A percentile compares a stretch with the other conserved stretches of the same genome.
Conservation (phyloP, 78 protist genomes). For the Dictyostelium intermedium region DNA sequence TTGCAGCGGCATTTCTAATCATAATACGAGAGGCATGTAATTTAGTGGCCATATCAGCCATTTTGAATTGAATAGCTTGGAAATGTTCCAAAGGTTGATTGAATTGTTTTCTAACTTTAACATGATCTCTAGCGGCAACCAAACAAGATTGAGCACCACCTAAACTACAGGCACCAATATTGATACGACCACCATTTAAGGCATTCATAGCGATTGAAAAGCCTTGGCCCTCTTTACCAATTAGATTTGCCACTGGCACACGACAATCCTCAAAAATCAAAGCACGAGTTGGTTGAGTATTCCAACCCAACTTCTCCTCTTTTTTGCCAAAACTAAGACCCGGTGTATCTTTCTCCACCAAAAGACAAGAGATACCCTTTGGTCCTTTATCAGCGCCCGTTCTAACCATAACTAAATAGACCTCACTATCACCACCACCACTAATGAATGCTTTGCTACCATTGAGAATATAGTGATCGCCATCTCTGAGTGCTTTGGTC, state of each 20-base stretch:
- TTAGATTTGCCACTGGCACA: slow-evolving; percentile 87
- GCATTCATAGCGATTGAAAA: slow-evolving; percentile 97
- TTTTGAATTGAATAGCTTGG: slow-evolving; percentile 89
- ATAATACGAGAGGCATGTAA: slow-evolving; percentile 88
- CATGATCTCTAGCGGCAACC: slow-evolving; percentile 79
- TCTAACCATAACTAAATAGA: slow-evolving; percentile 93
- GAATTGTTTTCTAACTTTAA: slow-evolving; percentile 90
- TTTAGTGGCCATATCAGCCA: slow-evolving; percentile 92
- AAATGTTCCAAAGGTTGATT: slow-evolving; percentile 72
- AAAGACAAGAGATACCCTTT: slow-evolving; percentile 90
- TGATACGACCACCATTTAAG: slow-evolving; percentile 94
- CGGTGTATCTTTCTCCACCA: slow-evolving; percentile 87
- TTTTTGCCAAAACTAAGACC: slow-evolving; percentile 92
- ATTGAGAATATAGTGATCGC: slow-evolving; percentile 88
- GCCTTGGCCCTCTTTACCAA: slow-evolving; percentile 95
- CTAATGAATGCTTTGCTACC: slow-evolving; percentile 95
- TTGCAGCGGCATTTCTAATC: slow-evolving; percentile 74
- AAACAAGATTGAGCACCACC: slow-evolving; percentile 92
- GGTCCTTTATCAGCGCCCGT: slow-evolving; percentile 86
- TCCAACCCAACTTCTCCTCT: slow-evolving; percentile 92
- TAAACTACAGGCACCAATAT: slow-evolving; percentile 90
- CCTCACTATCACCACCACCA: slow-evolving; percentile 93
- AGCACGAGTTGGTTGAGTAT: slow-evolving; percentile 88
- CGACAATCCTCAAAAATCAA: slow-evolving; percentile 87
- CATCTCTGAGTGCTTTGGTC: slow-evolving; percentile 86